These are phyloP conservation scores for Rhodotorula sp. DNA, from an alignment of 1,284 basidiomycete genomes.

Conservation along the genomic window DNA sequence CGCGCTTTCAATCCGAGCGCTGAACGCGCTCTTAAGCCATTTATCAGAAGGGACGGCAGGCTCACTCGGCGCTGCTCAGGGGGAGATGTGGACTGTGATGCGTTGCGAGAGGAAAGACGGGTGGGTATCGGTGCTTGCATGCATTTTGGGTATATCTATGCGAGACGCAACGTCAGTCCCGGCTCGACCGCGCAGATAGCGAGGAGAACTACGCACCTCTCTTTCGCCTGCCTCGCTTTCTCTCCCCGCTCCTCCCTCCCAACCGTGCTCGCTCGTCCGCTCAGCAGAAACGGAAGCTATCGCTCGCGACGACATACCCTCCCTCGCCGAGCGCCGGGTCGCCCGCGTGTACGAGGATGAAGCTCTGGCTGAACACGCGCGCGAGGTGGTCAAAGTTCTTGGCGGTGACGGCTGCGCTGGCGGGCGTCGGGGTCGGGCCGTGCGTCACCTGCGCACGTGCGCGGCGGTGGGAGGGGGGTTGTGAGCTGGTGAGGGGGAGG, in stretches of 20 bases:
- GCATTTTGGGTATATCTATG: not conserved
- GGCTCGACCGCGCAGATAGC: not conserved
- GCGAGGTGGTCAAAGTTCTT: constrained; percentile 69
- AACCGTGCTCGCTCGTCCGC: not conserved
- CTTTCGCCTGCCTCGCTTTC: not conserved
- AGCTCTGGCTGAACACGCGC: constrained; percentile 79
- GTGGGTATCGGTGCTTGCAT: not conserved
- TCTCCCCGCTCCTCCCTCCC: not conserved
- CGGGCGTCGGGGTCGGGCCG: constrained; percentile 58
- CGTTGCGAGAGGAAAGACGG: not conserved
- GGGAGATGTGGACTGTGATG: not conserved
- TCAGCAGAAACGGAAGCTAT: constrained; percentile 38
- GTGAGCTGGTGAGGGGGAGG: not conserved
- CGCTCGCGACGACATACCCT: constrained; percentile 30
- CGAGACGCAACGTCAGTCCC: no score
- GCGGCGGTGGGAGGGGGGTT: not conserved
- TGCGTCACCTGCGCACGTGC: constrained; percentile 61
- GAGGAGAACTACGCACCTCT: not conserved
- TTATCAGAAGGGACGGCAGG: no score
- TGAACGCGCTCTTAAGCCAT: no score
- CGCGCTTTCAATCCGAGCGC: no score
- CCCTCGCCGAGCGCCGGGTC: not conserved
- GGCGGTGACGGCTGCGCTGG: constrained; percentile 56
- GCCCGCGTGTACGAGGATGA: constrained; percentile 60
- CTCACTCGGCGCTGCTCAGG: no score